Conservation (phyloP, 2,329 filamentous ascomycete species). For the Aspergillus tanneri region DNA sequence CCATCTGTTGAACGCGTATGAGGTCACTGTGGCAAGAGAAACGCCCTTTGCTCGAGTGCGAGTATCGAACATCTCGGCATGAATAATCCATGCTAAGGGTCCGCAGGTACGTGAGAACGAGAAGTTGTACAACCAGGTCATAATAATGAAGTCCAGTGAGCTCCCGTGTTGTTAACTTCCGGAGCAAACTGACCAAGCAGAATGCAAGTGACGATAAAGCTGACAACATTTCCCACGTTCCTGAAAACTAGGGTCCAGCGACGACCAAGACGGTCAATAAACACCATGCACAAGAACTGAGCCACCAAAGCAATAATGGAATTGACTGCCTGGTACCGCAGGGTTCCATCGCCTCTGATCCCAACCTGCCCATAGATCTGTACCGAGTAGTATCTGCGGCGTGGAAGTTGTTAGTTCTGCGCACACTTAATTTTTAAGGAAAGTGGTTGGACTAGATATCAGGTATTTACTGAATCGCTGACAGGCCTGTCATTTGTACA, state of each 20-base stretch:
- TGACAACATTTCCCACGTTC: constrained; percentile 68
- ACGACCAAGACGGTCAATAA: constrained; percentile 67
- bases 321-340: constrained; percentile 75
- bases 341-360: constrained; percentile 62
- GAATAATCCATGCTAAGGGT: constrained; percentile 61
- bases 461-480: constrained; percentile 60
- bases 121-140: constrained; percentile 80
- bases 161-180: constrained; percentile 41
- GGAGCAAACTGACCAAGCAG: constrained; percentile 63
- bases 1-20: constrained; percentile 76
- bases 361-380: constrained; percentile 68
- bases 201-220: constrained; percentile 67
- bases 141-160: constrained; percentile 63
- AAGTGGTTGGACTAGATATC: background rate
- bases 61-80: constrained; percentile 74
- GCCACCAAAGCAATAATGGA: constrained; percentile 68
- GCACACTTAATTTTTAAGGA: too few species aligned
- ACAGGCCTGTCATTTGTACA: constrained; percentile 74
- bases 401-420: background rate
- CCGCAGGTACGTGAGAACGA: constrained; percentile 70
- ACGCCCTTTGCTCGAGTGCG: constrained; percentile 73
- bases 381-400: constrained; percentile 62
- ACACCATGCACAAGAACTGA: constrained; percentile 65
- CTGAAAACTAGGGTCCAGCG: constrained; percentile 70
- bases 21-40: constrained; percentile 69